phyloP scores from a whole-genome alignment of 139 green algal species.

The Asterochloris sp. region DNA sequence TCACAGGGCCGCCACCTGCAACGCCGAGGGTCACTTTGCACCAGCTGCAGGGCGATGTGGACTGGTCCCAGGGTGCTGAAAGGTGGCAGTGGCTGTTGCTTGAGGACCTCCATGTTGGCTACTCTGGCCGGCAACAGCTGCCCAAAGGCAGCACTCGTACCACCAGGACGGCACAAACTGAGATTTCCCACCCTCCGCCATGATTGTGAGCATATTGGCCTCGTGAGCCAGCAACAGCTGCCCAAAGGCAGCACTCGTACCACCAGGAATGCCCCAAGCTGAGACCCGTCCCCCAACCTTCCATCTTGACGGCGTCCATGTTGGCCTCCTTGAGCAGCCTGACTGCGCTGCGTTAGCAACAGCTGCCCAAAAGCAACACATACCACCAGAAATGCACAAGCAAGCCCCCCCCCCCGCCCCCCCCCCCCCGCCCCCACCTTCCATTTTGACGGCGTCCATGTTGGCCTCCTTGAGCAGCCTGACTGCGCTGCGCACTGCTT shows the following conservation, averaged over 20 bases:
- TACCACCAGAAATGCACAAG: background rate
- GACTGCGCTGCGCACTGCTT: constrained; percentile 73
- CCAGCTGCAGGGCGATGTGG: no score
- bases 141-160: background rate
- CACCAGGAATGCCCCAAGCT: background rate
- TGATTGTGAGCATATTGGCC: constrained; percentile 93
- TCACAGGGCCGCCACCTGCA: constrained; percentile 50
- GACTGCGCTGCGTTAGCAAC: constrained; percentile 47
- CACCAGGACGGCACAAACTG: background rate
- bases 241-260: background rate
- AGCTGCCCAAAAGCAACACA: background rate
- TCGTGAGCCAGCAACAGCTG: constrained; percentile 65
- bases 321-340: constrained; percentile 94
- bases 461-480: constrained; percentile 94
- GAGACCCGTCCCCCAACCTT: constrained; percentile 64
- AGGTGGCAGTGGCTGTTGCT: no score
- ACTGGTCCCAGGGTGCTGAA: no score
- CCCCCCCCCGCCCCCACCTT: constrained; percentile 53
- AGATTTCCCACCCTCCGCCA: constrained; percentile 79
- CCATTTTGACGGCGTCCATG: constrained; percentile 97
- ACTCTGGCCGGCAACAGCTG: background rate
- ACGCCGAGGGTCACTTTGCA: background rate
- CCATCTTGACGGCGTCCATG: constrained; percentile 97
- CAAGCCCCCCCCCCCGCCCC: background rate
- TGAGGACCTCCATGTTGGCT: background rate